Evolutionary conservation across 2,329 filamentous ascomycete species (phyloP), one percentile per base, ranked within the genome.

Genomic region (Cytospora piceicola): DNA sequence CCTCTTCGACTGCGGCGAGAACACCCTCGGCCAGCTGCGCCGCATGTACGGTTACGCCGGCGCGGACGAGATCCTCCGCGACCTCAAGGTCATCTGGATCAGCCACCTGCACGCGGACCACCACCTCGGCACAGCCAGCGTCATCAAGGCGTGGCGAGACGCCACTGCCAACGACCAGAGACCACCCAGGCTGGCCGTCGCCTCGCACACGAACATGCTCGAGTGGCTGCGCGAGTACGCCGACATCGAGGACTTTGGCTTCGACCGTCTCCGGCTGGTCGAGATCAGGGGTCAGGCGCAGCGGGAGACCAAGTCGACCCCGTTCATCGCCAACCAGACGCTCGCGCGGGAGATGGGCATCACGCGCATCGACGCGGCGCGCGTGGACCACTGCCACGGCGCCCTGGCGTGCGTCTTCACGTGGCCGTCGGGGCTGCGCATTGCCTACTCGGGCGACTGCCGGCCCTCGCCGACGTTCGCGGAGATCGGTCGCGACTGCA

Each of bases 101-200:
- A 96, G 92, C 76, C 95, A 99, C 78, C 82, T 96, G 68, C 95
- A 99, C 77, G 95, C 95, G 5, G 95, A 99, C 78, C 95, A 99
- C 77, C 95, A 98, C 74, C 85, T 99, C 24, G 95, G 95, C 32
- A 91, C 88, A 0, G 83, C 87, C n/a, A 86, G 88, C 7, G 81
- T 98, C n/a, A 87, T 98, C 73, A 89, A 86, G 72, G 91, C 91
- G 7, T 97, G 93, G 92, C 88, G 92, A 63, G 83, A 88, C 53
- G 79, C 78, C 68, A 84, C 79, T 51, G 79, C 73, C 7, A 76
- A 72, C 66, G 75, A 68, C 51, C 69, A 69, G 49, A 74, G 70
- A 60, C 55, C 69, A 1, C 34, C 56, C 6, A 51, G 65, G 55
- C 82, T 96, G 11, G 82, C 86, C 58, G 78, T 98, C 46, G 85